Conservation (phyloP, 1,139 yeast genomes). For the Pichia sp. region DNA sequence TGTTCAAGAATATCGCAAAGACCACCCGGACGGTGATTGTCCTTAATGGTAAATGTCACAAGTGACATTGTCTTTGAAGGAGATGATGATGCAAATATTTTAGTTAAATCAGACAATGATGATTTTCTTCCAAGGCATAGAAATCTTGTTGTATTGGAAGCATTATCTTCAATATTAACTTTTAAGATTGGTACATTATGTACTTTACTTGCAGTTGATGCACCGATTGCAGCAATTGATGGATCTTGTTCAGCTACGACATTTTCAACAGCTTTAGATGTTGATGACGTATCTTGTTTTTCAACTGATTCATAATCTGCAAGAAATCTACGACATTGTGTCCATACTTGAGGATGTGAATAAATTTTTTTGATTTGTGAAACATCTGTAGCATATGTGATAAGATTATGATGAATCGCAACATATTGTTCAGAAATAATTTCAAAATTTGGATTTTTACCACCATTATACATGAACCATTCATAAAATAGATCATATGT, state of each 20-base stretch:
- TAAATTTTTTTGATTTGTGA: constrained; percentile 51
- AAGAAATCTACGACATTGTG: constrained; percentile 65
- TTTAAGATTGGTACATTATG: constrained; percentile 54
- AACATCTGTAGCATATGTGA: constrained; percentile 43
- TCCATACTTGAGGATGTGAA: constrained; percentile 99
- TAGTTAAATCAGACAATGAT: no score
- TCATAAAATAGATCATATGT: constrained; percentile 79
- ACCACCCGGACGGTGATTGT: no score
- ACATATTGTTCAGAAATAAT: constrained; percentile 80
- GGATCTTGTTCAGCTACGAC: constrained; percentile 6
- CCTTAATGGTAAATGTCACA: no score
- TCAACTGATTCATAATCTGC: constrained; percentile 11
- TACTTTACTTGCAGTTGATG: constrained; percentile 57
- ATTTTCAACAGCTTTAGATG: constrained; percentile 72
- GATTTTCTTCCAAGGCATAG: constrained; percentile 46
- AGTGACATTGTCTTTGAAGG: no score
- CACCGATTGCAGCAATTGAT: constrained; percentile 49
- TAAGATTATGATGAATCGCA: constrained; percentile 70
- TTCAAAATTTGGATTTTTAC: constrained; percentile 31
- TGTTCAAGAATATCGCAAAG: constrained; percentile 45
- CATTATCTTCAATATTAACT: constrained; percentile 59
- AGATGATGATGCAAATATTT: no score
- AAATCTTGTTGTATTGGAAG: constrained; percentile 80
- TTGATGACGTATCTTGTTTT: constrained; percentile 64
- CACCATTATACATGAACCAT: constrained; percentile 36